Conservation (phyloP, 805 yeast species). For the Zygotorulaspora sp. region DNA sequence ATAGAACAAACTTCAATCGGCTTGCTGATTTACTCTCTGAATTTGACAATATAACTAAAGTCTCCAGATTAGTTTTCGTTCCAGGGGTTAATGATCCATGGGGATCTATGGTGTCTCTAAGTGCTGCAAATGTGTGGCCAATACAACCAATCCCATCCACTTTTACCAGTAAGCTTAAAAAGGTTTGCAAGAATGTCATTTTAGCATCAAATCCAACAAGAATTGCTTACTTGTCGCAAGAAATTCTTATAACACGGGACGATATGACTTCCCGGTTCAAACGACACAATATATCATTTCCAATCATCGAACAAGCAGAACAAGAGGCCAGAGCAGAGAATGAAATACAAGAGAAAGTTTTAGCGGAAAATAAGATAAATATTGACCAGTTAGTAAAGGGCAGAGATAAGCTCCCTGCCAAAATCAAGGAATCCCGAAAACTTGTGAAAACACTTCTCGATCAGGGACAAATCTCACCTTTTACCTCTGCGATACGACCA, state of each 20-base stretch:
- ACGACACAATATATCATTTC: slow-evolving; percentile 60
- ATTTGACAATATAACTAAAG: slow-evolving; percentile 34
- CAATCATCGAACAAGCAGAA: slow-evolving; percentile 36
- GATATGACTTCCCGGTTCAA: slow-evolving; percentile 66
- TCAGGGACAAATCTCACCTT: slow-evolving; percentile 87
- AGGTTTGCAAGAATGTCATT: slow-evolving; percentile 49
- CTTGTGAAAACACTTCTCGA: slow-evolving; percentile 76
- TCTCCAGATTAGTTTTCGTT: slow-evolving; percentile 60
- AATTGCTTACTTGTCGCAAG: slow-evolving; percentile 76
- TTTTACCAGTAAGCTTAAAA: slow-evolving; percentile 63
- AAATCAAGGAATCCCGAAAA: slow-evolving; percentile 57
- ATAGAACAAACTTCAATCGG: slow-evolving; percentile 66
- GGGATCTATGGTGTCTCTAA: slow-evolving; percentile 67
- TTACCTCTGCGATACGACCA: slow-evolving; percentile 55
- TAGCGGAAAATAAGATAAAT: slow-evolving; percentile 20
- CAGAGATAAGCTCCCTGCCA: slow-evolving; percentile 41
- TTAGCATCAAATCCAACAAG: slow-evolving; percentile 78
- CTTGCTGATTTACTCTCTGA: slow-evolving; percentile 61
- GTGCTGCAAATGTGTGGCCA: slow-evolving; percentile 64
- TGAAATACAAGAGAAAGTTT: slow-evolving; percentile 9
- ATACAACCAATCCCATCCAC: slow-evolving; percentile 63
- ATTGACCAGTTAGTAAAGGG: slow-evolving; percentile 30
- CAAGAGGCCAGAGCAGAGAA: slow-evolving; percentile 26
- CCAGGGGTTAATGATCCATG: slow-evolving; percentile 96
- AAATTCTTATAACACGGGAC: slow-evolving; percentile 69